These are phyloP conservation scores for Dovyalis caffra DNA, from an alignment of 345 rosid species.

Conservation along the genomic window DNA sequence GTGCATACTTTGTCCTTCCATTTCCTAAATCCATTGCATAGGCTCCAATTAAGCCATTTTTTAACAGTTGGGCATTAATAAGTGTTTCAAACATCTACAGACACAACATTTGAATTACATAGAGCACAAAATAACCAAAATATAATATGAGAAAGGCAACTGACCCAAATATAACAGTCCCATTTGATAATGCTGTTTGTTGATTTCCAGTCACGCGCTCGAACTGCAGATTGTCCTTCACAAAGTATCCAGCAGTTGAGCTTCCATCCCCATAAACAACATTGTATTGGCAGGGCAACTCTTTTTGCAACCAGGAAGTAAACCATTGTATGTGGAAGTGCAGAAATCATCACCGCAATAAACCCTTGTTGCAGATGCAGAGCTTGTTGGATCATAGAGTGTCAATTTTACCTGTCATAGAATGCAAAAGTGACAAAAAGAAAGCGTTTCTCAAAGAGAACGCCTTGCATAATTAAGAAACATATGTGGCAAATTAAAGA, in stretches of 20 bases:
- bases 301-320: conserved; percentile 49
- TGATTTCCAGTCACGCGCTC: conserved; percentile 54
- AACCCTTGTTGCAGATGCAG: conserved; percentile 44
- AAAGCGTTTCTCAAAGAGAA: neutral
- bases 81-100: neutral
- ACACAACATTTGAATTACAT: neutral
- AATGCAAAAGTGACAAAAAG: conserved; percentile 3
- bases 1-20: neutral
- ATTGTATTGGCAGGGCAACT: conserved; percentile 50
- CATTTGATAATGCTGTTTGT: conserved; percentile 42
- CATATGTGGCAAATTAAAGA: neutral
- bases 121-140: neutral
- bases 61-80: neutral
- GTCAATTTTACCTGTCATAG: conserved; percentile 52
- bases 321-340: conserved; percentile 36
- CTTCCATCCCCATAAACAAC: conserved; percentile 82
- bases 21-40: neutral
- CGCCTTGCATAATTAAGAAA: neutral
- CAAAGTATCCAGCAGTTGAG: conserved; percentile 62
- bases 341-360: conserved; percentile 63
- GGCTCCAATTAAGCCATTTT: no score
- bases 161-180: conserved; percentile 70
- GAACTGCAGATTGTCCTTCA: conserved; percentile 56
- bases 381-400: conserved; percentile 49
- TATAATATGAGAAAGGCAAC: conserved; percentile 11